These are phyloP conservation scores for Rhizopus stolonifer DNA, from an alignment of 371 early-diverging fungal species.

Conservation along the genomic window DNA sequence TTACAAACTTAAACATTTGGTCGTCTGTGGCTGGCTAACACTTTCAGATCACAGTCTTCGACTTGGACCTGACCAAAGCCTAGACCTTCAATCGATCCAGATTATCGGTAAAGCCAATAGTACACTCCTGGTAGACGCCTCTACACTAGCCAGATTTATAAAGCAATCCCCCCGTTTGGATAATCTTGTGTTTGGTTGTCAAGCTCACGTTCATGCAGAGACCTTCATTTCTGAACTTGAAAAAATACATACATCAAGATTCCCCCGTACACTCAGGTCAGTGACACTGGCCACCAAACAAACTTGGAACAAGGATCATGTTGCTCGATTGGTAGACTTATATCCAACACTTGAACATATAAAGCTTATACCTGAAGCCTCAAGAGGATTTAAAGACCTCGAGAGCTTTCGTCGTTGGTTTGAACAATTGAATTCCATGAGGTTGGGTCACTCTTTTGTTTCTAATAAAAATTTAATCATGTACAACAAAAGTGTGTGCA, in stretches of 20 bases:
- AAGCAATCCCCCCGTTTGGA: conserved; percentile 26
- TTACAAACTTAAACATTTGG: conserved; percentile 24
- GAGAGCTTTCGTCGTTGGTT: neutral
- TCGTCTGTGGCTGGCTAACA: conserved; percentile 32
- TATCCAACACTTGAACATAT: conserved; percentile 15
- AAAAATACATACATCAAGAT: neutral
- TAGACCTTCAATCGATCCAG: conserved; percentile 15
- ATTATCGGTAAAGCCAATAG: conserved; percentile 19
- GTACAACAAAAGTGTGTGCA: neutral
- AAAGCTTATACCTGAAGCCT: conserved; percentile 8
- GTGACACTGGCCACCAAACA: conserved; percentile 16
- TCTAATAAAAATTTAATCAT: conserved; percentile 2
- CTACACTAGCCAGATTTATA: conserved; percentile 22
- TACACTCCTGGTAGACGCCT: conserved; percentile 28
- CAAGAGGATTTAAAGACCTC: neutral
- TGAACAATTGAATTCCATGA: neutral
- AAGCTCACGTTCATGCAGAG: conserved; percentile 33
- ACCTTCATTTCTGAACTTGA: conserved; percentile 27
- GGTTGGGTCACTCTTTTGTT: neutral
- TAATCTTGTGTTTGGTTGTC: conserved; percentile 20
- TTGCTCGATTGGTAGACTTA: conserved; percentile 8
- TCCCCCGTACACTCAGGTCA: conserved; percentile 1
- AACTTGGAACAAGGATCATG: conserved; percentile 22
- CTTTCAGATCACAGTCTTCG: conserved; percentile 31
- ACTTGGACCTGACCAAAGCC: conserved; percentile 18